phyloP scores from a whole-genome alignment of 1,284 basidiomycete species.

The Amylostereum chailletii region DNA sequence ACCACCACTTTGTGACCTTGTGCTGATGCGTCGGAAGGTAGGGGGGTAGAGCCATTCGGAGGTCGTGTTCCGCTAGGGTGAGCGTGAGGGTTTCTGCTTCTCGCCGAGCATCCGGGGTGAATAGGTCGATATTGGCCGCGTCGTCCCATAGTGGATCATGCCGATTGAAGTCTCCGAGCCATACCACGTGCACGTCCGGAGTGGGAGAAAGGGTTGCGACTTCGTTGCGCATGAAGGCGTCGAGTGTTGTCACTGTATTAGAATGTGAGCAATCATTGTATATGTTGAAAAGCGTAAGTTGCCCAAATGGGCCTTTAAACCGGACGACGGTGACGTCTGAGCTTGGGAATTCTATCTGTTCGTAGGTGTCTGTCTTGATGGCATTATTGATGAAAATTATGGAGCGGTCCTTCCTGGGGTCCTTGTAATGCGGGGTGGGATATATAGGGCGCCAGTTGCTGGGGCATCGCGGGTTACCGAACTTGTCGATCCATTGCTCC shows the following conservation, averaged over 20 bases:
- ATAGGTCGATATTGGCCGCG: conserved; percentile 25
- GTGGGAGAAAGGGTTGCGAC: too few species aligned
- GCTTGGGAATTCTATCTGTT: not conserved
- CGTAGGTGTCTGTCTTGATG: not conserved
- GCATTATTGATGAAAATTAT: not conserved
- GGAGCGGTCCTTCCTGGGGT: not conserved
- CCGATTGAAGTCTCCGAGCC: conserved; percentile 39
- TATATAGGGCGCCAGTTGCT: not conserved
- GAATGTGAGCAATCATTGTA: conserved; percentile 1
- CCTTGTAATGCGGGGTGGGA: not conserved
- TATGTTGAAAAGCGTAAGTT: conserved; percentile 2
- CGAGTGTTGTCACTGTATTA: not conserved
- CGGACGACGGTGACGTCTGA: not conserved
- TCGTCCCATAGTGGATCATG: conserved; percentile 42
- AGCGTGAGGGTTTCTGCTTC: conserved; percentile 16
- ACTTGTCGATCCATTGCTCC: not conserved
- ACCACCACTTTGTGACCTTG: conserved; percentile 17
- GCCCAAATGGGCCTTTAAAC: not conserved
- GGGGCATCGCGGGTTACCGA: not conserved
- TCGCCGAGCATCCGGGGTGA: conserved; percentile 16
- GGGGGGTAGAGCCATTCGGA: conserved; percentile 20
- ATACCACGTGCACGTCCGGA: conserved; percentile 19
- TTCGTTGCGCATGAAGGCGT: not conserved
- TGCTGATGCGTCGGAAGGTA: conserved; percentile 21
- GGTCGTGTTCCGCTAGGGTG: conserved; percentile 10